Base-by-base conservation (phyloP, 768 basidiomycete genomes). In the Sistotremastrum niveocremeum region DNA sequence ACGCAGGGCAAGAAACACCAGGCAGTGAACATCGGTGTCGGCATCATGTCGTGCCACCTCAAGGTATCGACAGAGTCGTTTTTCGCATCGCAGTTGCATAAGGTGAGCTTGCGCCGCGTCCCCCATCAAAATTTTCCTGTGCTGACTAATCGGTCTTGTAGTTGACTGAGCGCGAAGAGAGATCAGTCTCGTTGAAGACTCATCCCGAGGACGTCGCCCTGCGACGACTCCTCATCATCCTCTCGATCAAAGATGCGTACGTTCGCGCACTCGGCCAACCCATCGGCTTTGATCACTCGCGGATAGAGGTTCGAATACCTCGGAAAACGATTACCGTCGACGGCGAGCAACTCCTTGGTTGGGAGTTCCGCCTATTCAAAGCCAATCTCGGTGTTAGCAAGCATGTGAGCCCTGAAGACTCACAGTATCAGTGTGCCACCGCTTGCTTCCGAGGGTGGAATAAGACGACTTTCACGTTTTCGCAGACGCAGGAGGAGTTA, bases 331-430 rank as follows among this genome's bases (percentile, higher is more conserved):
- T 79, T 5, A 69, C 63, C 1, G 81, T 81, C 2, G 87, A 89
- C 58, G 76, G 77, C 4, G 72, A 75, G 39, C 72, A 75, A 2
- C 66, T 89, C 0, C 67, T 70, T 12, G 87, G 87, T 0, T 90
- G 87, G 87, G 87, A 90, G 59, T 88, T 90, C 62, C 74, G 87
- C 6, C 66, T 89, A 37, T 90, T 83, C 72, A 73, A 72, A 47
- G 75, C 81, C 9, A 74, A 76, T 45, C 71, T 88, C 10, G 83
- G 81, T 10, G 79, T 86, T 3, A 74, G 75, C 8, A 70, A 79
- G 6, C 62, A 67, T 34, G 72, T 72, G 9, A 54, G 69, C 30
- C 63, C 83, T 37, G 65, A 76, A 37, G 71, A 77, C 51, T 82
- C 87, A 60, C 62, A 69, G 39, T 87, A 87, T 55, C 79, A 84